Evolutionary conservation across 352 stramenopile species (phyloP), one percentile per base, ranked within the genome.

Genomic region (Phytophthora colocasiae): DNA sequence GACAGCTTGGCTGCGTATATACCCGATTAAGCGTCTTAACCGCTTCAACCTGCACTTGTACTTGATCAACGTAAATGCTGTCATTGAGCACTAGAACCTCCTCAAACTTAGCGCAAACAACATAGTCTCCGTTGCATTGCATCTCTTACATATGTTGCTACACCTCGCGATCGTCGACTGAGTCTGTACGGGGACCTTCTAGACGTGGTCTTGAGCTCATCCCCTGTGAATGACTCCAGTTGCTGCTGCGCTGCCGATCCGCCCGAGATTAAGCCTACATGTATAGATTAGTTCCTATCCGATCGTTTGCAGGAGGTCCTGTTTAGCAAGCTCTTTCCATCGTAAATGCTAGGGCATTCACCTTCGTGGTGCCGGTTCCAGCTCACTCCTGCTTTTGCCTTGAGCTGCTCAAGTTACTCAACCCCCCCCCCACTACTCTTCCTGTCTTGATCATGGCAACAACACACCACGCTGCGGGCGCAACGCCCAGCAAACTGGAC

Each of bases 401-500:
- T 38, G 56, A 44, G 22, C 29, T 57, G 44, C 63, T 58, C 57
- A 71, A 71, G 52, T 32, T 14, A 32, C 47, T 44, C 22, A 19
- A 17, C 27, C 22, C 0, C 22, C n/a, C n/a, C 26, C 22, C 31
- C 8, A 11, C 11, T 45, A 22, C 39, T 15, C n/a, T 24, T 51
- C 19, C 39, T 53, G 40, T 48, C 24, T 36, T 36, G 9, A 67
- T 53, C 5, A 76, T 73, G 69, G 58, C 69, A 19, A 70, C 63
- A 6, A 15, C 48, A 24, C 57, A 73, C 34, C 58, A 73, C 36
- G 58, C 58, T 47, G 53, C 56, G 0, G 64, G 64, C 32, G 45
- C 54, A 17, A 71, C 58, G 46, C 57, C 59, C 49, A 71, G 58
- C 59, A 73, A 78, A 7, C 31, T 79, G 1, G 72, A 79, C 63